Evolutionary conservation across 805 yeast species (phyloP).

Genomic region (Yamadazyma sp.): DNA sequence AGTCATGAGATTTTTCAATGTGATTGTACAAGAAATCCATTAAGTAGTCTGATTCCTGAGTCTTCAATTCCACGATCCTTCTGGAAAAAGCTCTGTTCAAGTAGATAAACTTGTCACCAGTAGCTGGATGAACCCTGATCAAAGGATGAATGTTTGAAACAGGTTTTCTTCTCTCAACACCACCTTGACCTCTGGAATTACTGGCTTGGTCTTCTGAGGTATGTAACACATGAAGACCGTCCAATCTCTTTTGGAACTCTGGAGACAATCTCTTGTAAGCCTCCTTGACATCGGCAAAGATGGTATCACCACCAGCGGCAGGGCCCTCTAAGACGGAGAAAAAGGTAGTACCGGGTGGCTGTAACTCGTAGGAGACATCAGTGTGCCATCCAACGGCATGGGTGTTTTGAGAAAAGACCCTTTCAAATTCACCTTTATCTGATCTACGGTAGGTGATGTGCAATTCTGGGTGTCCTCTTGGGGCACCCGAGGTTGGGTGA

Average conservation of each 20-base stretch:
- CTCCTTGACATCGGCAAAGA: conserved; percentile 68
- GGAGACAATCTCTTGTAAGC: conserved; percentile 74
- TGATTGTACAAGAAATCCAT: conserved; percentile 57
- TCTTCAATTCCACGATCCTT: conserved; percentile 68
- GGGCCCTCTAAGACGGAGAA: conserved; percentile 60
- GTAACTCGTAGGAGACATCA: conserved; percentile 71
- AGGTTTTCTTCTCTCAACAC: conserved; percentile 67
- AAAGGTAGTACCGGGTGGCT: conserved; percentile 71
- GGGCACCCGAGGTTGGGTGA: conserved; percentile 76
- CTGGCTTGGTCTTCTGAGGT: conserved; percentile 70
- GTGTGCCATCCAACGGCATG: conserved; percentile 61
- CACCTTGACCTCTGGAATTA: conserved; percentile 54
- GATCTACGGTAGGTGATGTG: conserved; percentile 60
- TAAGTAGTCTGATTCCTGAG: conserved; percentile 65
- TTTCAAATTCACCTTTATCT: conserved; percentile 35
- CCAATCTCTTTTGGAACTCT: conserved; percentile 54
- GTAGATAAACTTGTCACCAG: conserved; percentile 58
- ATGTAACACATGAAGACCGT: conserved; percentile 66
- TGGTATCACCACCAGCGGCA: conserved; percentile 74
- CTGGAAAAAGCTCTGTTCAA: conserved; percentile 63
- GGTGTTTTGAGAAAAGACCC: conserved; percentile 34
- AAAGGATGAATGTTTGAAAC: conserved; percentile 68
- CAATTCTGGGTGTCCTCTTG: conserved; percentile 59
- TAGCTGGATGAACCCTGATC: conserved; percentile 71
- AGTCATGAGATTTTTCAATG: conserved; percentile 53